Evolutionary conservation across 2,329 filamentous ascomycete species (phyloP).

Genomic region (Stachybotrys echinatus): DNA sequence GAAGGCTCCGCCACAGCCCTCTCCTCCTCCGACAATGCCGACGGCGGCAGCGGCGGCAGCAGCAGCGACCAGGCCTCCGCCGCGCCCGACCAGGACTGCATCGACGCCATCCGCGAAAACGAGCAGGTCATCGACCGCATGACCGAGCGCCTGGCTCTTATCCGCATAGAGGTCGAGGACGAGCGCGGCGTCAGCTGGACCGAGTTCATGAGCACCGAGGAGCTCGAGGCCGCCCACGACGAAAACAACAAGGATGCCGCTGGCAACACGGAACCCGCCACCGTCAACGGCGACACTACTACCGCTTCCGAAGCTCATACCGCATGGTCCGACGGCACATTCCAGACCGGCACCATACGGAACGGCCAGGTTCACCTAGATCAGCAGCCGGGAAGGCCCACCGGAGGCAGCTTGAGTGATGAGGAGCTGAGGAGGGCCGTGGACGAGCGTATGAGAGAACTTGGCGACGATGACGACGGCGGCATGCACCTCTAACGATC

Average conservation of each 20-base stretch:
- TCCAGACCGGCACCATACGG: slow-evolving; percentile 53
- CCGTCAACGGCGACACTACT: slow-evolving; percentile 11
- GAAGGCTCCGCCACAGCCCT: slow-evolving; percentile 36
- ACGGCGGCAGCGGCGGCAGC: slow-evolving; percentile 3
- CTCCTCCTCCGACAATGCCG: slow-evolving; percentile 10
- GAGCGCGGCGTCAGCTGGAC: slow-evolving; percentile 49
- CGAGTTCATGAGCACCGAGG: slow-evolving; percentile 47
- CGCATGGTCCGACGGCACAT: slow-evolving; percentile 60
- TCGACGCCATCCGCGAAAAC: slow-evolving; percentile 71
- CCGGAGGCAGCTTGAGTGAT: slow-evolving; percentile 48
- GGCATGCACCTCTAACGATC: slow-evolving; percentile 54
- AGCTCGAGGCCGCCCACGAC: slow-evolving; percentile 28
- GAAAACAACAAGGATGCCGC: slow-evolving; percentile 14
- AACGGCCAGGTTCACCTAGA: slow-evolving; percentile 45
- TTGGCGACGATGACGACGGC: slow-evolving; percentile 42
- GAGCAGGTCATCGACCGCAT: slow-evolving; percentile 63
- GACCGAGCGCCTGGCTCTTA: slow-evolving; percentile 57
- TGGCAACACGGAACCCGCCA: slow-evolving; percentile 3
- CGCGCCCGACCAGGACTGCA: slow-evolving; percentile 60
- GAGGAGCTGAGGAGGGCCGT: slow-evolving; percentile 53
- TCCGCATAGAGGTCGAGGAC: slow-evolving; percentile 58
- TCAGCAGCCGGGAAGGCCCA: slow-evolving; percentile 11
- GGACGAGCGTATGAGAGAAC: slow-evolving; percentile 46
- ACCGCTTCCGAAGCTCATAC: slow-evolving; percentile 19
- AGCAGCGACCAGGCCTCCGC: slow-evolving; percentile 6